Percentiles rank a stretch among this genome's conserved stretches.
Conservation (phyloP, 2,329 filamentous ascomycete genomes). For the Parasarocladium wereldwijsianum region DNA sequence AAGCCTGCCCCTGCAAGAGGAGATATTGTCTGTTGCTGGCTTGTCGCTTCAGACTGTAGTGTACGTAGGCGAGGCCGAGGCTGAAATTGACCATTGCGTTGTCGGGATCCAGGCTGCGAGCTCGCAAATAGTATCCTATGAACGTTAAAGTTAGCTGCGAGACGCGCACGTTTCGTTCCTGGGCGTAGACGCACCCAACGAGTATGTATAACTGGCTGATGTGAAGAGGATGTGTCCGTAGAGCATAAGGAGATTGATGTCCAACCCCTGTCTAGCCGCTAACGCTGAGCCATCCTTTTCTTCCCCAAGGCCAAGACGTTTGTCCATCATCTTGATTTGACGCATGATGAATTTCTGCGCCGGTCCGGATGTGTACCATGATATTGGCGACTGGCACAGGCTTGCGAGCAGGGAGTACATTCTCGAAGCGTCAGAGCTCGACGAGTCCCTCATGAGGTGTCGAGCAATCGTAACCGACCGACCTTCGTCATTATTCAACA, state of each 20-base stretch:
- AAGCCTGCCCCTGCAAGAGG: conserved; percentile 71
- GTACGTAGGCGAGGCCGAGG: conserved; percentile 72
- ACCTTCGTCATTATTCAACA: conserved; percentile 68
- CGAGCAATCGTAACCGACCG: conserved; percentile 58
- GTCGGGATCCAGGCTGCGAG: conserved; percentile 55
- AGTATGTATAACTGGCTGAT: conserved; percentile 68
- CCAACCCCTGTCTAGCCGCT: conserved; percentile 37
- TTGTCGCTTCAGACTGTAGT: conserved; percentile 79
- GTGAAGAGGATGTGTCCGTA: conserved; percentile 85
- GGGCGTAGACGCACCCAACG: conserved; percentile 46
- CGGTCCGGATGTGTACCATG: conserved; percentile 67
- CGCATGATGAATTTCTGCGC: conserved; percentile 84
- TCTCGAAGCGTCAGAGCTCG: conserved; percentile 71
- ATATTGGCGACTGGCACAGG: conserved; percentile 55
- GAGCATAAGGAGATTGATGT: conserved; percentile 69
- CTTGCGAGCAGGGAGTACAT: conserved; percentile 69
- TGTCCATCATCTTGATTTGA: conserved; percentile 83
- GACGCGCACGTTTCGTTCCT: background rate
- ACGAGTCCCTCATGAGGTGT: conserved; percentile 72
- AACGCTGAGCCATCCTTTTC: background rate
- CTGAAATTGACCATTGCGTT: conserved; percentile 71
- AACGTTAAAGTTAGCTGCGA: no score
- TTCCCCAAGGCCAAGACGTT: conserved; percentile 18
- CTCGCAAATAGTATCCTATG: conserved; percentile 67
- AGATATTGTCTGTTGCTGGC: conserved; percentile 81